Conservation (phyloP, 345 rosid genomes). For the Eucalyptus cladocalyx region DNA sequence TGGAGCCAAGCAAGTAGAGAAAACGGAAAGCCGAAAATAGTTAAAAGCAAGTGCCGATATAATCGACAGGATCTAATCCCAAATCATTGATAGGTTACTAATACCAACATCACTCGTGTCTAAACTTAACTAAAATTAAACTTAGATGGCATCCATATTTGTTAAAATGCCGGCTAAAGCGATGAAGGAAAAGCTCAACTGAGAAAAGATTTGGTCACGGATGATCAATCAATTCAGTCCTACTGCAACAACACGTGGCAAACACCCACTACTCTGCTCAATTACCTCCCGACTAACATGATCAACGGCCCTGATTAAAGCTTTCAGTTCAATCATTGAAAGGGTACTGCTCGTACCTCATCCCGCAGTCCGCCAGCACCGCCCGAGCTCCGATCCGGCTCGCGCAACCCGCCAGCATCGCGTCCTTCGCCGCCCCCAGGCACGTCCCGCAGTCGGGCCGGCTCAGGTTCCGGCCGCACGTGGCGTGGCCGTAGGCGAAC, state of each 20-base stretch:
- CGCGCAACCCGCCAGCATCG: constrained; percentile 17
- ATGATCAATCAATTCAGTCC: neutral
- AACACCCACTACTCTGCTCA: neutral
- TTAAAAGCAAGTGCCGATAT: neutral
- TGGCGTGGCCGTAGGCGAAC: constrained; percentile 44
- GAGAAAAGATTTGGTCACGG: neutral
- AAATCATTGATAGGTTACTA: neutral
- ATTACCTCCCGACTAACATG: neutral
- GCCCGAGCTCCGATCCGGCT: constrained; percentile 38
- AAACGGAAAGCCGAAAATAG: neutral
- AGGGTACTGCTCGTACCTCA: constrained; percentile 63
- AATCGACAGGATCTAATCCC: neutral
- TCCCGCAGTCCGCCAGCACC: constrained; percentile 31
- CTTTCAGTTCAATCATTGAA: constrained; percentile 5
- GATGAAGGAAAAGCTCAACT: neutral
- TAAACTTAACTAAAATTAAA: neutral
- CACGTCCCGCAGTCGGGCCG: constrained; percentile 24
- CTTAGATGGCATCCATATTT: neutral
- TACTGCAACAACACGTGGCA: neutral
- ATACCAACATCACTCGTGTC: neutral
- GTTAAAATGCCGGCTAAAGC: neutral
- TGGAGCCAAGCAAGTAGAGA: neutral
- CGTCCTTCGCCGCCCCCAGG: constrained; percentile 24
- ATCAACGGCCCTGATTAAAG: neutral
- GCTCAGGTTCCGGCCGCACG: constrained; percentile 29